Percentiles rank a stretch among this genome's conserved stretches.
Conservation (phyloP, 2,329 filamentous ascomycete species). For the Chrysosporium queenslandicum region DNA sequence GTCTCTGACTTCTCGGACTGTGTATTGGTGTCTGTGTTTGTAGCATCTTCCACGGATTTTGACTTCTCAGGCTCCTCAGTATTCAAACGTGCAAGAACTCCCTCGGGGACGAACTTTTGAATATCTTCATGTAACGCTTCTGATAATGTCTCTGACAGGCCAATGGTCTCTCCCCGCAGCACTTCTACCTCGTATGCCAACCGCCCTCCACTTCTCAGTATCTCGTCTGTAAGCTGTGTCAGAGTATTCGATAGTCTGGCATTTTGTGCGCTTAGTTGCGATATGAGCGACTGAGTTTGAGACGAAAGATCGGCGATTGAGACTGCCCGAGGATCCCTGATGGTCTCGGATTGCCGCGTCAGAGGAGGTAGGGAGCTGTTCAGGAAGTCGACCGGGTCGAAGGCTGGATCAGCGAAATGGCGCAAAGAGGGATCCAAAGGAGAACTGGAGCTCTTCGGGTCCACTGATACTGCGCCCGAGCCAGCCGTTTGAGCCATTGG, state of each 20-base stretch:
- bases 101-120: conserved; percentile 55
- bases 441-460: conserved; percentile 32
- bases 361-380: conserved; percentile 68
- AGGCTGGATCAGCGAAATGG: conserved; percentile 64
- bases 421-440: conserved; percentile 62
- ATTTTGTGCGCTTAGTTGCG: conserved; percentile 80
- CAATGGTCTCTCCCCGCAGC: conserved; percentile 72
- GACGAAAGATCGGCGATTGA: conserved; percentile 67
- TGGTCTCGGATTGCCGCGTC: conserved; percentile 35
- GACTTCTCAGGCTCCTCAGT: conserved; percentile 8
- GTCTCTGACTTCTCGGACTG: conserved; percentile 9
- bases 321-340: conserved; percentile 38
- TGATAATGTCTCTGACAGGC: conserved; percentile 67
- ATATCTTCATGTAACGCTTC: conserved; percentile 65
- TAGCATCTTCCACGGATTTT: conserved; percentile 2
- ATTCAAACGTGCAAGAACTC: conserved; percentile 19
- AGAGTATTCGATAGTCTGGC: conserved; percentile 69
- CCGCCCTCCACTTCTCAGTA: conserved; percentile 75
- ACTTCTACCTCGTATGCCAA: conserved; percentile 93
- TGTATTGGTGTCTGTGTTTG: not conserved
- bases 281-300: conserved; percentile 73
- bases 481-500: conserved; percentile 2
- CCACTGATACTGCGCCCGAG: not conserved
- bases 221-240: conserved; percentile 88
- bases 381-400: conserved; percentile 77